Evolutionary conservation across 2,329 filamentous ascomycete species (phyloP).

Genomic region (Colletotrichum theobromicola): DNA sequence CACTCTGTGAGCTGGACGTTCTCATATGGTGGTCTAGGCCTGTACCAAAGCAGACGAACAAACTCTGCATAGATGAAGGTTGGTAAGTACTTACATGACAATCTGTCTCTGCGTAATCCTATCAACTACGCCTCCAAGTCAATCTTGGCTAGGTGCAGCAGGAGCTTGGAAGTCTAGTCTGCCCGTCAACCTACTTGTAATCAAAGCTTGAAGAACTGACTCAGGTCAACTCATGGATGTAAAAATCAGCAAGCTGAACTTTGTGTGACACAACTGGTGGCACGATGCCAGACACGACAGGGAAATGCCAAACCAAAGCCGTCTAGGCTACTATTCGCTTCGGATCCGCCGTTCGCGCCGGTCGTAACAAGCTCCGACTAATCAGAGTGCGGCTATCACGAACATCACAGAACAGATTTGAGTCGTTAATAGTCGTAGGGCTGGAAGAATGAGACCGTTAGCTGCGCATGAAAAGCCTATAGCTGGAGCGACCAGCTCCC

Average conservation of each 20-base stretch:
- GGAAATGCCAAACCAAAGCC: background rate
- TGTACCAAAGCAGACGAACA: accelerated
- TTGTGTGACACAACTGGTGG: background rate
- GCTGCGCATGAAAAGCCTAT: background rate
- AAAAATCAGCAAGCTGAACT: background rate
- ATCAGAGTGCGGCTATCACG: background rate
- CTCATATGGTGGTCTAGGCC: background rate
- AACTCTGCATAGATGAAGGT: background rate
- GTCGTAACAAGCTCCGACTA: background rate
- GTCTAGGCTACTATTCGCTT: background rate
- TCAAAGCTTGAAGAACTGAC: background rate
- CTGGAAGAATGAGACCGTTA: background rate
- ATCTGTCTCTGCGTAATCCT: background rate
- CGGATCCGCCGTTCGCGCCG: background rate
- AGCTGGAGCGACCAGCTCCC: background rate
- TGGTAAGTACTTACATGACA: background rate
- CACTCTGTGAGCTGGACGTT: background rate
- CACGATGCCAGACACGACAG: background rate
- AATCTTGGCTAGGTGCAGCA: background rate
- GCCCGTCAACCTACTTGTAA: background rate
- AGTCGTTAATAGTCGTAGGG: background rate
- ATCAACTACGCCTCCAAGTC: accelerated
- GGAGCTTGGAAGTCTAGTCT: background rate
- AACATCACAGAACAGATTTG: background rate
- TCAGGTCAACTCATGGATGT: background rate